A percentile compares a stretch with the other conserved stretches of the same genome.
phyloP scores from a whole-genome alignment of 2,329 filamentous ascomycete species.

The Aspergillus sp. region DNA sequence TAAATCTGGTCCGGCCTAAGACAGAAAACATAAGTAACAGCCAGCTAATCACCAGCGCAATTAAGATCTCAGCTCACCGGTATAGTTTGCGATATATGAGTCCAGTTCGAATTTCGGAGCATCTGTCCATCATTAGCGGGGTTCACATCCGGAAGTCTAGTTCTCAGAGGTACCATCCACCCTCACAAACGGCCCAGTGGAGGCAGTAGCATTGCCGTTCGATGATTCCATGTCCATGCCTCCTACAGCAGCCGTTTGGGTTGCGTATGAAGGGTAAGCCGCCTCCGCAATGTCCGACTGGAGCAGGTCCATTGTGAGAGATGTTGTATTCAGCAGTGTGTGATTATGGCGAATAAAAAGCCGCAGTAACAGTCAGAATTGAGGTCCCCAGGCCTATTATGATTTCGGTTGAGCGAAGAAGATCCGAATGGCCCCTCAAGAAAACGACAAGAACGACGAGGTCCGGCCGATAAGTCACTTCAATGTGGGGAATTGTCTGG shows the following conservation, averaged over 20 bases:
- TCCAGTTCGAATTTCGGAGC: slow-evolving; percentile 89
- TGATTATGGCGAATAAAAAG: not conserved
- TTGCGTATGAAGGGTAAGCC: slow-evolving; percentile 21
- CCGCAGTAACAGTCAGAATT: not conserved
- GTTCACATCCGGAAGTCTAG: not conserved
- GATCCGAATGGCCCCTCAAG: not conserved
- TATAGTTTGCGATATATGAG: slow-evolving; percentile 87
- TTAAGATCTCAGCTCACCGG: slow-evolving; percentile 57
- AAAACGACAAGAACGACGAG: not conserved
- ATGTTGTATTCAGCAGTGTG: not conserved
- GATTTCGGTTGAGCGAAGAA: not conserved
- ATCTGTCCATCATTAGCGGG: slow-evolving; percentile 54
- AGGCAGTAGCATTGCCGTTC: not conserved
- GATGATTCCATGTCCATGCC: slow-evolving; percentile 16
- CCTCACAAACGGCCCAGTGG: slow-evolving; percentile 26
- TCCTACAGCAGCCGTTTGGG: slow-evolving; percentile 12
- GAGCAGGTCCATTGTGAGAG: slow-evolving; percentile 32
- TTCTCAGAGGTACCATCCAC: slow-evolving; percentile 34
- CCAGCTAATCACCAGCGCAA: not conserved
- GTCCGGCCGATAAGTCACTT: slow-evolving; percentile 8
- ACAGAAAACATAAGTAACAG: slow-evolving; percentile 7
- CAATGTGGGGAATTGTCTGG: slow-evolving; percentile 2
- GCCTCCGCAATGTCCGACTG: slow-evolving; percentile 33
- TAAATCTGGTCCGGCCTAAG: slow-evolving; percentile 76
- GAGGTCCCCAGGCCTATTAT: not conserved